Conservation (phyloP, 306 rosid species). For the Cicer pinnatifidum region DNA sequence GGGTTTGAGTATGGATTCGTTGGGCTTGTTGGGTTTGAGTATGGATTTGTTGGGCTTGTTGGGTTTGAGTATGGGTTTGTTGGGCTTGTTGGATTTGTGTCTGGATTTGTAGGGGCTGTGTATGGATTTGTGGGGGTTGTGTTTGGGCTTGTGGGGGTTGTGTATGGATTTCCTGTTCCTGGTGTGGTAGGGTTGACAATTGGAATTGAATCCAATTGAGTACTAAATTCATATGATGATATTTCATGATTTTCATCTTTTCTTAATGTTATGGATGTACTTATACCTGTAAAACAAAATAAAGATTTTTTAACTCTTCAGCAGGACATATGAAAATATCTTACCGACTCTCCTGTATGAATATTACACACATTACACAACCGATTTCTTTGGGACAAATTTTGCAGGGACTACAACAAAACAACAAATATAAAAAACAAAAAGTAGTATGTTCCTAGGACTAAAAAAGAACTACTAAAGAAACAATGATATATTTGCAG, state of each 20-base stretch:
- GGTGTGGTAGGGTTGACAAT: constrained; percentile 78
- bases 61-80: constrained; percentile 43
- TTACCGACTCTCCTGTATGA: neutral
- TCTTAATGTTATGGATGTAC: constrained; percentile 46
- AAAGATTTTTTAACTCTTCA: constrained; percentile 24
- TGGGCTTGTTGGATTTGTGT: constrained; percentile 44
- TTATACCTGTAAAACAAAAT: constrained; percentile 65
- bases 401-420: too few species aligned
- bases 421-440: too few species aligned
- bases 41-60: constrained; percentile 36
- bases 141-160: constrained; percentile 49
- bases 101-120: constrained; percentile 22
- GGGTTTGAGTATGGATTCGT: constrained; percentile 39
- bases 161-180: constrained; percentile 57
- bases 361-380: neutral
- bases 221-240: constrained; percentile 52
- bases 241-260: constrained; percentile 53
- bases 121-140: constrained; percentile 45
- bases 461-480: too few species aligned
- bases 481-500: too few species aligned
- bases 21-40: constrained; percentile 44
- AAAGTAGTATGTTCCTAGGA: too few species aligned
- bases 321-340: neutral
- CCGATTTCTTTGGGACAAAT: too few species aligned
- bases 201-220: constrained; percentile 64